Evolutionary conservation across 2,329 filamentous ascomycete species (phyloP), one percentile per base, ranked within the genome.

Genomic region (Fusarium guadeloupense): DNA sequence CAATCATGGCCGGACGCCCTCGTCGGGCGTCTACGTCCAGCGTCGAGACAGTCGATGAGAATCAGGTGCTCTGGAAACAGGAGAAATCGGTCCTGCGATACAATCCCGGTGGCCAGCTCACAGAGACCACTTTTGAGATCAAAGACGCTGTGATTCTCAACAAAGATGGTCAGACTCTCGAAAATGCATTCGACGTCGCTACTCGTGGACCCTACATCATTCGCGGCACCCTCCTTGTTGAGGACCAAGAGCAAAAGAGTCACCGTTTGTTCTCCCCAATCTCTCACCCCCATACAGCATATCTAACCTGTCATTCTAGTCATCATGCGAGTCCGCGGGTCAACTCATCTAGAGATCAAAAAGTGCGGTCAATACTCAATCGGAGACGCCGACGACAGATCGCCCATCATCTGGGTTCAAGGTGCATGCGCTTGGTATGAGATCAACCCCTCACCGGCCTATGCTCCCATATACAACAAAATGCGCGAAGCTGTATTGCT

Each of bases 401-500:
- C 80, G 16, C 80, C 84, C 5, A 78, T 84, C n/a, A 77, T 90
- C 25, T 92, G 89, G 89, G 86, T 88, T 1, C 66, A 69, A 1
- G 74, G 72, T 30, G 69, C 78, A 48, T 83, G 86, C 12, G 89
- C 88, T 38, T 92, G 89, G 88, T 91, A 86, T 70, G 84, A 88
- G 68, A 81, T 92, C 35, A 78, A 78, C 26, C 88, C 90, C 2
- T 77, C 83, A n/a, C 69, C 77, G 9, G 72, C 75, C 3, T 93
- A 91, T 71, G 75, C 76, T 44, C 66, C 74, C 6, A 84, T 85
- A 23, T 88, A 84, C 72, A 74, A 81, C 25, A 78, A 81, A 41
- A 89, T 90, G 80, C 80, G 83, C 45, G 81, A 89, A 70, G 88
- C 85, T 2, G 83, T 90, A 12, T 78, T 81, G 9, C 75, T 91